These are phyloP conservation scores for Myxozyma monticola DNA, from an alignment of 805 yeast species.

Conservation along the genomic window DNA sequence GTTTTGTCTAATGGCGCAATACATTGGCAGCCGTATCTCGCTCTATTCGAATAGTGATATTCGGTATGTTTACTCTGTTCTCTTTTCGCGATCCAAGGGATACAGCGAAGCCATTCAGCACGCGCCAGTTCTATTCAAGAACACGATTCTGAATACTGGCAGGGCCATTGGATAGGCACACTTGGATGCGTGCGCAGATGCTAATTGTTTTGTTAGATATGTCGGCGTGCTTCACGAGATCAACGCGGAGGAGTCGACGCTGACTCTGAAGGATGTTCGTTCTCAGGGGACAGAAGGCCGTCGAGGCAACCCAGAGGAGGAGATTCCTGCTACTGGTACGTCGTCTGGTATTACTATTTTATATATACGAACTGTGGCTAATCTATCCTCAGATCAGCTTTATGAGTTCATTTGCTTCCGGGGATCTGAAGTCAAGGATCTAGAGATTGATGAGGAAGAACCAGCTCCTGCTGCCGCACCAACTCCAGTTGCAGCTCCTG, in stretches of 20 bases:
- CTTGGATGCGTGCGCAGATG: not conserved
- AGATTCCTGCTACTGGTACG: slow-evolving; percentile 61
- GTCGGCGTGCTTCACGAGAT: slow-evolving; percentile 86
- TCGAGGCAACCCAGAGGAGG: slow-evolving; percentile 63
- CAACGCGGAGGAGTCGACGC: slow-evolving; percentile 87
- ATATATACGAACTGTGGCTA: not conserved
- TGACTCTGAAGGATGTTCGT: slow-evolving; percentile 74
- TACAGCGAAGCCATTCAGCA: not conserved
- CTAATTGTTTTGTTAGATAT: slow-evolving; percentile 51
- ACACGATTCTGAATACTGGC: no score
- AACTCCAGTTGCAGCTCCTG: slow-evolving; percentile 52
- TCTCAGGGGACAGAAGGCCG: slow-evolving; percentile 93
- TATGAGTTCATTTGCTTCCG: slow-evolving; percentile 80
- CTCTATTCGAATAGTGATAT: slow-evolving; percentile 75
- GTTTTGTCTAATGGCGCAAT: slow-evolving; percentile 71
- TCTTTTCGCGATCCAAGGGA: not conserved
- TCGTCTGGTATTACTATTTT: not conserved
- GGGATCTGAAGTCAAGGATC: slow-evolving; percentile 89
- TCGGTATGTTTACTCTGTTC: slow-evolving; percentile 41
- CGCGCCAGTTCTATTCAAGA: not conserved
- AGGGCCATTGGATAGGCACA: no score
- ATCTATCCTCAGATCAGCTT: slow-evolving; percentile 45
- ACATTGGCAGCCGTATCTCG: slow-evolving; percentile 85
- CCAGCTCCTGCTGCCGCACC: slow-evolving; percentile 48
- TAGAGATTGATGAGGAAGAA: slow-evolving; percentile 75